Conservation (phyloP, 176 grass and related monocot genomes). For the Carex parvula region DNA sequence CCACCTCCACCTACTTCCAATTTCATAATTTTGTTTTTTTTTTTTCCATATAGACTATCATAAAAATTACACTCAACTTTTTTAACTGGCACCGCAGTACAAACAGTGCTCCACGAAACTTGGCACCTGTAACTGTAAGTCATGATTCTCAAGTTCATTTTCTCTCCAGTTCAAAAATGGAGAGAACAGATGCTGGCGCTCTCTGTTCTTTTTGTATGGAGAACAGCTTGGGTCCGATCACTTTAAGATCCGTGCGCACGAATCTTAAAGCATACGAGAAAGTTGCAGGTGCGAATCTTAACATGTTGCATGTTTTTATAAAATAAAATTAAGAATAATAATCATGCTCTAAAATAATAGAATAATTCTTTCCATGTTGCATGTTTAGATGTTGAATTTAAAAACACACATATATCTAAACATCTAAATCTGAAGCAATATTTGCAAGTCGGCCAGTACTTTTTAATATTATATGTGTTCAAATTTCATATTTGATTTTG, state of each 20-base stretch:
- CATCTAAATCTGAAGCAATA: background rate
- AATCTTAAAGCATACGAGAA: too few relatives aligned
- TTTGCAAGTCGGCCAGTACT: background rate
- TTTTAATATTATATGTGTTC: background rate
- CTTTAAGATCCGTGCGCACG: too few relatives aligned
- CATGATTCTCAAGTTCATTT: background rate
- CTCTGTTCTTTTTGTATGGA: too few relatives aligned
- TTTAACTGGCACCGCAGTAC: background rate
- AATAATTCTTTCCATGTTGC: background rate
- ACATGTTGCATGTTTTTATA: background rate
- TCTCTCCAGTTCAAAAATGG: background rate
- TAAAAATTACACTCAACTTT: background rate
- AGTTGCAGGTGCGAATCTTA: too few relatives aligned
- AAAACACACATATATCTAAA: background rate
- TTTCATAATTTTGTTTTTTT: background rate
- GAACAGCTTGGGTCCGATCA: too few relatives aligned
- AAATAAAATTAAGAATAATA: too few relatives aligned
- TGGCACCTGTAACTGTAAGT: background rate
- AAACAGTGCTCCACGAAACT: background rate
- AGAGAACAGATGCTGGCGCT: background rate
- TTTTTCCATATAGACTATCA: background rate
- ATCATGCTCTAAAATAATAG: background rate
- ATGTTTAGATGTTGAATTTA: background rate
- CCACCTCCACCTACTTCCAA: conserved; percentile 11
- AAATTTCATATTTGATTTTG: background rate